Evolutionary conservation across 1,284 basidiomycete genomes (phyloP).

Genomic region (Boletus albobrunnescens): DNA sequence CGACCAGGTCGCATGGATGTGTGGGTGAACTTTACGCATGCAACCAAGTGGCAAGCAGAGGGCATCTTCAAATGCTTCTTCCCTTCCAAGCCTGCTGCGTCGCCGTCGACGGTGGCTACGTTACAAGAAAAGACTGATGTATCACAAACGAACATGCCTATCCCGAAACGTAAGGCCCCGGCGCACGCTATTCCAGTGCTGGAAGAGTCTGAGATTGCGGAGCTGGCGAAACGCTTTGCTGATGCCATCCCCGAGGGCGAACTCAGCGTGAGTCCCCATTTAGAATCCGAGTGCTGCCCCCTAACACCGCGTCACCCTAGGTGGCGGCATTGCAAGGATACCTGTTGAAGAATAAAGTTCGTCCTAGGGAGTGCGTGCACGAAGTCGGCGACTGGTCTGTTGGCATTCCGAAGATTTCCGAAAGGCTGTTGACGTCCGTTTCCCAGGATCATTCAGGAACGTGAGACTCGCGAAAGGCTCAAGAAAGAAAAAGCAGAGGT

Average conservation of each 20-base stretch:
- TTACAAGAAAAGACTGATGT: constrained; percentile 40
- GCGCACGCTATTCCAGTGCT: constrained; percentile 62
- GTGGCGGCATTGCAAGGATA: constrained; percentile 83
- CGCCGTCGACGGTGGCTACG: constrained; percentile 20
- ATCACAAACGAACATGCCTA: constrained; percentile 62
- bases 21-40: constrained; percentile 84
- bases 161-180: constrained; percentile 59
- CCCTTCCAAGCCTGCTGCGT: constrained; percentile 50
- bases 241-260: constrained; percentile 76
- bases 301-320: constrained; percentile 36
- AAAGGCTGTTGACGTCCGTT: constrained; percentile 2
- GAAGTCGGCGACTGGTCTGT: constrained; percentile 65
- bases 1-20: constrained; percentile 84
- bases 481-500: constrained; percentile 85
- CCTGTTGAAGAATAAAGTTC: constrained; percentile 78
- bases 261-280: constrained; percentile 58
- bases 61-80: constrained; percentile 91
- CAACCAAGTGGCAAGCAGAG: constrained; percentile 83
- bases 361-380: constrained; percentile 74
- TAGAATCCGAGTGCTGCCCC: neutral
- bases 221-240: constrained; percentile 73
- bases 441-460: constrained; percentile 63
- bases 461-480: constrained; percentile 74
- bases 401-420: constrained; percentile 8
- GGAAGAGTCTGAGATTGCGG: constrained; percentile 66